These are phyloP conservation scores for Lentinula raphanica DNA, from an alignment of 768 basidiomycete species.

Conservation along the genomic window DNA sequence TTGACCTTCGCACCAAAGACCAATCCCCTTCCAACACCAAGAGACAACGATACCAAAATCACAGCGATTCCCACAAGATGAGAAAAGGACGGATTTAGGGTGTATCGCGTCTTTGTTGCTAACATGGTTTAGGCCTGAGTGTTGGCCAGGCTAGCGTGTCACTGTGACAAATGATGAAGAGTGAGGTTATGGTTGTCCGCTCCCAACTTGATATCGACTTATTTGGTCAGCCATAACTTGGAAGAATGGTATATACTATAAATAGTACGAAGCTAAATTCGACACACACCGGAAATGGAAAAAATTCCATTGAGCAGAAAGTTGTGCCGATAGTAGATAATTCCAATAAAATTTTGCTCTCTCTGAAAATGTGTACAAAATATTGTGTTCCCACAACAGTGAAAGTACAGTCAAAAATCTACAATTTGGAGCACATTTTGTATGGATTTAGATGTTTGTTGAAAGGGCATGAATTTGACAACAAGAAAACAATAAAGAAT, in stretches of 20 bases:
- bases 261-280: too few species aligned
- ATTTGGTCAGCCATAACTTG: background rate
- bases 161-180: background rate
- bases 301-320: too few species aligned
- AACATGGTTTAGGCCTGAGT: background rate
- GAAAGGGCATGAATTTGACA: too few species aligned
- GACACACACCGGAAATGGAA: too few species aligned
- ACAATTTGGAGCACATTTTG: too few species aligned
- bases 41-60: constrained; percentile 32
- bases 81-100: constrained; percentile 43
- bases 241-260: background rate
- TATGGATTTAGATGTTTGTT: too few species aligned
- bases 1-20: constrained; percentile 40
- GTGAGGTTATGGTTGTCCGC: background rate
- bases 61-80: constrained; percentile 40
- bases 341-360: too few species aligned
- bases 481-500: too few species aligned
- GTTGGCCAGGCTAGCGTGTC: background rate
- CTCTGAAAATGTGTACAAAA: too few species aligned
- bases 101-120: constrained; percentile 12
- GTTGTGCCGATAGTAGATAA: too few species aligned
- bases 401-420: too few species aligned
- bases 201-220: background rate
- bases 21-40: constrained; percentile 38
- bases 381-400: too few species aligned